Conservation (phyloP, 2,329 filamentous ascomycete genomes). For the Chrysoporthe puriensis region DNA sequence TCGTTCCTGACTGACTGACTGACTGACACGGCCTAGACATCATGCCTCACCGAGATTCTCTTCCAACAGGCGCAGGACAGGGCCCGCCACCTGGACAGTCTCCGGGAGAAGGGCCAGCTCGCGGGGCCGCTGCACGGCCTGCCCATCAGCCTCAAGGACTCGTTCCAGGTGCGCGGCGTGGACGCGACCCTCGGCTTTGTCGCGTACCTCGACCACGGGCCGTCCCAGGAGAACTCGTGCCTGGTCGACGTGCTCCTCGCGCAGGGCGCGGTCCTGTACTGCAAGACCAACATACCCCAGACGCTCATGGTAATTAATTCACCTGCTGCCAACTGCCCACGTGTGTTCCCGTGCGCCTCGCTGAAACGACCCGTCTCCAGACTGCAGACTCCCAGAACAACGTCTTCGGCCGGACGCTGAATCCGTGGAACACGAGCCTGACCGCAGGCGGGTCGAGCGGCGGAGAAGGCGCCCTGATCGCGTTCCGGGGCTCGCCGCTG, state of each 20-base stretch:
- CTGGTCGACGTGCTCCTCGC: constrained; percentile 28
- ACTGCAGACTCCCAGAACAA: constrained; percentile 29
- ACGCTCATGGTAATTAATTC: constrained; percentile 24
- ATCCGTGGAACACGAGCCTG: constrained; percentile 27
- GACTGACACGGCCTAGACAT: constrained; percentile 17
- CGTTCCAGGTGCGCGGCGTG: constrained; percentile 26
- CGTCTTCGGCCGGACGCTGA: constrained; percentile 25
- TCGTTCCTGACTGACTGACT: background rate
- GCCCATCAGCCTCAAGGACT: constrained; percentile 28
- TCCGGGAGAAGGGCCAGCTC: constrained; percentile 15
- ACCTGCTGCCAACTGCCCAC: background rate
- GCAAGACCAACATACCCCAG: constrained; percentile 31
- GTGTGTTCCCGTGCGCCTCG: background rate
- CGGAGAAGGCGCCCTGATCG: constrained; percentile 29
- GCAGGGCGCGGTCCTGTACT: constrained; percentile 30
- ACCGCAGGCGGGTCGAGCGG: constrained; percentile 30
- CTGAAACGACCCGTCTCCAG: background rate
- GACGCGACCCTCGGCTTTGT: constrained; percentile 27
- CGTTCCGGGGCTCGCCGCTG: constrained; percentile 29
- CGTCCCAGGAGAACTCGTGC: constrained; percentile 27
- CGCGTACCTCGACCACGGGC: constrained; percentile 24
- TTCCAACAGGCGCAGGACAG: constrained; percentile 26
- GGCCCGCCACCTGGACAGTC: constrained; percentile 21
- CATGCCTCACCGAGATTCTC: constrained; percentile 27
- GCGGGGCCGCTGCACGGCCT: constrained; percentile 28